These are phyloP conservation scores for Lactuca sativa DNA, from an alignment of 129 eudicot genomes.

Conservation along the genomic window DNA sequence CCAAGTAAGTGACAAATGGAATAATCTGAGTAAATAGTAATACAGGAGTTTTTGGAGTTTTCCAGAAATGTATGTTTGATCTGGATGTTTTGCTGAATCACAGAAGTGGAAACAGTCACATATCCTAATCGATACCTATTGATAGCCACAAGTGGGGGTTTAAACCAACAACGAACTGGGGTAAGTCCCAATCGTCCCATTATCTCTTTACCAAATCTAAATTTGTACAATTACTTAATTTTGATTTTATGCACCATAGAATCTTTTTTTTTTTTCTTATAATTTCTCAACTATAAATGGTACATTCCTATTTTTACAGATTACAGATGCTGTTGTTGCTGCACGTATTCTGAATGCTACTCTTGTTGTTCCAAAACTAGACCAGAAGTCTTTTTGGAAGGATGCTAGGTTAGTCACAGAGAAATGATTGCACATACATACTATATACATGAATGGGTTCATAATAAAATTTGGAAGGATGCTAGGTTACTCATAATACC, in stretches of 20 bases:
- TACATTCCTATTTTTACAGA: constrained; percentile 41
- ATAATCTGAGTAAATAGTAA: neutral
- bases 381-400: constrained; percentile 90
- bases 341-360: constrained; percentile 97
- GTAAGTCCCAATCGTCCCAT: constrained; percentile 30
- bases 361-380: constrained; percentile 92
- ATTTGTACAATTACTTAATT: neutral
- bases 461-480: neutral
- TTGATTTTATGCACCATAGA: neutral
- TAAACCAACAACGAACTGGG: constrained; percentile 97
- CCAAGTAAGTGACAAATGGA: constrained; percentile 52
- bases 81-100: constrained; percentile 11
- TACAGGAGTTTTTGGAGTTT: neutral
- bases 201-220: constrained; percentile 6
- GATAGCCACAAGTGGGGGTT: constrained; percentile 91
- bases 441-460: constrained; percentile 28
- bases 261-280: neutral
- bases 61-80: constrained; percentile 7
- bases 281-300: neutral
- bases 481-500: neutral
- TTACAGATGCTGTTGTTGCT: constrained; percentile 97
- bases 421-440: constrained; percentile 28
- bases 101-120: constrained; percentile 65
- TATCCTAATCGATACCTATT: constrained; percentile 67
- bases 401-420: constrained; percentile 78